Conservation (phyloP, 2,329 filamentous ascomycete genomes). For the Paecilomyces dactylethromorphus region DNA sequence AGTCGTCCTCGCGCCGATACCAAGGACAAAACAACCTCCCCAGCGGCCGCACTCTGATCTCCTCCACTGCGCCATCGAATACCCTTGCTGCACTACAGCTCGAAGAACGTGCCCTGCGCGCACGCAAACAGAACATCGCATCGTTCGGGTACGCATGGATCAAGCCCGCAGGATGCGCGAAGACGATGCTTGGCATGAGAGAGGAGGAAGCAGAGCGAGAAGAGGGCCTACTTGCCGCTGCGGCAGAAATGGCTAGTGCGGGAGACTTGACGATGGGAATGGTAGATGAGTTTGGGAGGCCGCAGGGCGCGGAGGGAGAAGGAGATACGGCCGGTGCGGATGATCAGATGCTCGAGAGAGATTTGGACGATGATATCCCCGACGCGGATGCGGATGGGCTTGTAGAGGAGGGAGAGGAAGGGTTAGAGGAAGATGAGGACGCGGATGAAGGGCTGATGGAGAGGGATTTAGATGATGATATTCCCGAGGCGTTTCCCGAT, state of each 20-base stretch:
- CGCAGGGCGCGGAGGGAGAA: conserved; percentile 29
- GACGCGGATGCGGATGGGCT: conserved; percentile 34
- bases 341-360: conserved; percentile 31
- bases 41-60: conserved; percentile 29
- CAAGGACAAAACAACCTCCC: conserved; percentile 12
- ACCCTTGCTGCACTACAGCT: conserved; percentile 62
- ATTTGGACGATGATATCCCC: conserved; percentile 42
- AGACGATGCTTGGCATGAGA: conserved; percentile 82
- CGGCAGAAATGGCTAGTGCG: conserved; percentile 65
- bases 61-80: conserved; percentile 48
- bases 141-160: conserved; percentile 90
- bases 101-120: conserved; percentile 71
- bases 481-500: conserved; percentile 55
- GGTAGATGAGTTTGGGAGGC: conserved; percentile 59
- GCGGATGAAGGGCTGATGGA: conserved; percentile 48
- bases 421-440: conserved; percentile 47
- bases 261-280: conserved; percentile 64
- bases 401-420: conserved; percentile 39
- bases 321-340: conserved; percentile 34
- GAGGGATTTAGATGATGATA: conserved; percentile 65
- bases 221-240: conserved; percentile 71
- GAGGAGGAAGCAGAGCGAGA: conserved; percentile 86
- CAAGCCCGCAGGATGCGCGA: conserved; percentile 76
- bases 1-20: conserved; percentile 24
- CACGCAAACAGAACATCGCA: conserved; percentile 72